Percentiles rank a stretch among this genome's conserved stretches.
Evolutionary conservation across 805 yeast genomes (phyloP).

Genomic region (Sugiyamaella smithiae): DNA sequence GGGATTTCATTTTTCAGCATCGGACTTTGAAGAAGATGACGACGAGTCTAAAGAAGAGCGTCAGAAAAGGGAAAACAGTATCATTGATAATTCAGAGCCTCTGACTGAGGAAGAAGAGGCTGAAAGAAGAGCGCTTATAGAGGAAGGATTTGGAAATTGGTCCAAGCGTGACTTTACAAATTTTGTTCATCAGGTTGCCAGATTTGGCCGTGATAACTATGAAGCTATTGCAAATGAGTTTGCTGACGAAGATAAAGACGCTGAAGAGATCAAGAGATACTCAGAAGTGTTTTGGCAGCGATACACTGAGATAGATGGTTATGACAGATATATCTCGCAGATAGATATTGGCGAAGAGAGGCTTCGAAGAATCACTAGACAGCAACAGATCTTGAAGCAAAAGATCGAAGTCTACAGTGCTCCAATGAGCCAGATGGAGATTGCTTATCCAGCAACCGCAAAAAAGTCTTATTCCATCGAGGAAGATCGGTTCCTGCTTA

Average conservation of each 20-base stretch:
- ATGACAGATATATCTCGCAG: conserved; percentile 73
- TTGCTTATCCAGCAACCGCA: conserved; percentile 71
- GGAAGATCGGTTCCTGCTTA: conserved; percentile 82
- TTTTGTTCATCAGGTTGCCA: conserved; percentile 67
- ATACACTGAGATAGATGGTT: conserved; percentile 80
- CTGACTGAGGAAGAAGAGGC: conserved; percentile 77
- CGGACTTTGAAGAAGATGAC: conserved; percentile 45
- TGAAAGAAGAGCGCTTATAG: conserved; percentile 53
- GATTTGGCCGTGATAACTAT: conserved; percentile 74
- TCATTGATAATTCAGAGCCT: conserved; percentile 72
- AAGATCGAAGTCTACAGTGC: conserved; percentile 65
- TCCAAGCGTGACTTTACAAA: conserved; percentile 83
- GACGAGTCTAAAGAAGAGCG: conserved; percentile 47
- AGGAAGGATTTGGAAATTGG: conserved; percentile 76
- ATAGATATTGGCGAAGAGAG: conserved; percentile 89
- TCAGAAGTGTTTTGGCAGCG: conserved; percentile 77
- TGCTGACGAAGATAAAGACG: conserved; percentile 63
- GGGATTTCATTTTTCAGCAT: conserved; percentile 58
- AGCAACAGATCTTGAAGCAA: conserved; percentile 72
- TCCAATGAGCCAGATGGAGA: conserved; percentile 71
- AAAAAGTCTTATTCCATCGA: conserved; percentile 74
- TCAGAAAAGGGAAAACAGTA: conserved; percentile 48
- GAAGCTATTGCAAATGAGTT: conserved; percentile 70
- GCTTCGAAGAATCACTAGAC: conserved; percentile 58
- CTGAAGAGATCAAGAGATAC: conserved; percentile 75